phyloP scores from a whole-genome alignment of 108 stramenopile species.

The Pseudonitzschia pungens region DNA sequence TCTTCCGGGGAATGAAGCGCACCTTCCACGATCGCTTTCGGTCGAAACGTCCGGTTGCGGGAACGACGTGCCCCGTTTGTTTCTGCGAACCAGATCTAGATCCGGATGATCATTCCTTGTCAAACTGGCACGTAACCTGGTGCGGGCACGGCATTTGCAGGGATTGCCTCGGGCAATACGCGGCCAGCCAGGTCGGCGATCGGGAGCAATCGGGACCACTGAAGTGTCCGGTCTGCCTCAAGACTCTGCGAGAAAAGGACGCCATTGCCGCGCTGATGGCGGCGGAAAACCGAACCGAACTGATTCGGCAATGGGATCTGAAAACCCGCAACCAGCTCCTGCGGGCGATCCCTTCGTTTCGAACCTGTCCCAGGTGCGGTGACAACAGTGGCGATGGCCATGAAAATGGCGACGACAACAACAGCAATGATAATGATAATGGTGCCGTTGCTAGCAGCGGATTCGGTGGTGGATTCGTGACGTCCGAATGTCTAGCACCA shows the following conservation, averaged over 20 bases:
- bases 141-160: slow-evolving; percentile 65
- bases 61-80: slow-evolving; percentile 42
- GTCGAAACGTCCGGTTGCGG: slow-evolving; percentile 1
- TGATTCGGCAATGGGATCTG: slow-evolving; percentile 42
- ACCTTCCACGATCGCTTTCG: slow-evolving; percentile 1
- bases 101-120: background rate
- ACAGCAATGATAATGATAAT: too few species aligned
- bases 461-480: slow-evolving; percentile 69
- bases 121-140: slow-evolving; percentile 57
- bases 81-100: slow-evolving; percentile 24
- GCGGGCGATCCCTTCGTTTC: slow-evolving; percentile 54
- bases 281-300: slow-evolving; percentile 7
- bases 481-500: slow-evolving; percentile 55
- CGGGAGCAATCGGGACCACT: slow-evolving; percentile 57
- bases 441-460: too few species aligned
- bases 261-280: slow-evolving; percentile 47
- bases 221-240: slow-evolving; percentile 67
- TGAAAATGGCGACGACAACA: too few species aligned
- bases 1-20: slow-evolving; percentile 33
- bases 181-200: slow-evolving; percentile 52
- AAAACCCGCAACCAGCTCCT: slow-evolving; percentile 58
- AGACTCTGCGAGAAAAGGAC: slow-evolving; percentile 49
- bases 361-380: slow-evolving; percentile 57
- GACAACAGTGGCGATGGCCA: background rate
- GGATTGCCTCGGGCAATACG: slow-evolving; percentile 56